These are phyloP conservation scores for Sclerospora graminicola DNA, from an alignment of 352 stramenopile species.

Conservation along the genomic window DNA sequence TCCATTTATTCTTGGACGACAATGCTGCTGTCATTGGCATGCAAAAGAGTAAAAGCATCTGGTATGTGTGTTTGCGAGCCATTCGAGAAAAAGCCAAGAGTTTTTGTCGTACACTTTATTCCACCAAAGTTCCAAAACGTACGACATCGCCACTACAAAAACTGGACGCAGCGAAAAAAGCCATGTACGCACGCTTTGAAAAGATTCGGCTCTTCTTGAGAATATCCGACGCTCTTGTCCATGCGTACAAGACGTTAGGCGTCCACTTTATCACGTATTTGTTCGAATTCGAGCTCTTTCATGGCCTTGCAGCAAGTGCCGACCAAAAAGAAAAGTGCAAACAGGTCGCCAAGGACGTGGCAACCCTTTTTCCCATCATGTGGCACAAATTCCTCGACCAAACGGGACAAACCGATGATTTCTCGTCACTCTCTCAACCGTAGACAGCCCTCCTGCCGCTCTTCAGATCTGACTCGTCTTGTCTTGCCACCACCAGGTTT, in stretches of 20 bases:
- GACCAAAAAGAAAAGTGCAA: constrained; percentile 29
- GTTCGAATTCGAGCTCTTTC: constrained; percentile 27
- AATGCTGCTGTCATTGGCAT: constrained; percentile 59
- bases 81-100: constrained; percentile 77
- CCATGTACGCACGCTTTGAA: constrained; percentile 41
- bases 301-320: constrained; percentile 3
- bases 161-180: constrained; percentile 15
- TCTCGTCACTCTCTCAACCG: constrained; percentile 17
- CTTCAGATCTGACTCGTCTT: constrained; percentile 22
- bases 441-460: constrained; percentile 2
- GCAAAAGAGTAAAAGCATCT: constrained; percentile 79
- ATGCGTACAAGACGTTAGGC: constrained; percentile 39
- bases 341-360: constrained; percentile 23
- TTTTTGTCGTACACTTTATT: constrained; percentile 31
- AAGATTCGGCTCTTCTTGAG: constrained; percentile 44
- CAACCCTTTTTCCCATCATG: constrained; percentile 57
- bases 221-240: constrained; percentile 26
- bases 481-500: constrained; percentile 85
- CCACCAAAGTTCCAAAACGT: background rate
- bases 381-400: constrained; percentile 58
- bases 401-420: constrained; percentile 32
- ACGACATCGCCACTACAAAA: background rate
- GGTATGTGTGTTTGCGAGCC: constrained; percentile 80
- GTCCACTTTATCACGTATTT: constrained; percentile 57
- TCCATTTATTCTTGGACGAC: constrained; percentile 63